Base-by-base conservation (phyloP, 805 yeast species). In the Candida sphagnicola region DNA sequence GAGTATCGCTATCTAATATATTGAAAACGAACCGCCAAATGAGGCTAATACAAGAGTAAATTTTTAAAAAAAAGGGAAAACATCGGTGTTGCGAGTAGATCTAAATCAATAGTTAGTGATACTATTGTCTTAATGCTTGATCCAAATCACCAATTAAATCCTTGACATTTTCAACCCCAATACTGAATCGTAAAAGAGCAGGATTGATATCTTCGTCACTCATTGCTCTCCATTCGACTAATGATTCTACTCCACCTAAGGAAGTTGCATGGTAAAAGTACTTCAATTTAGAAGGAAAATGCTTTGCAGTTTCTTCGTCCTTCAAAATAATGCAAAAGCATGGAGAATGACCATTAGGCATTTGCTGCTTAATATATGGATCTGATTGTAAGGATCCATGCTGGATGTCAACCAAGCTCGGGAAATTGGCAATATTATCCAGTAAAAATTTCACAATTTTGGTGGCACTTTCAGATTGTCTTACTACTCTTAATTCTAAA, bases 211-310 rank as follows among this genome's bases (percentile, higher is more conserved):
- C 47, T 1, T 74, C 56, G 54, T 88, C 70, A 41, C 55, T 74
- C 62, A 90, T 54, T 0, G 87, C 82, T 54, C 96, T 77, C 95
- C 96, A 88, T 61, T 90, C 97, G 41, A 90, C 78, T 53, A 89
- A 66, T 33, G 95, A 83, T 61, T 91, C 97, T 11, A 85, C 86
- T 16, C 97, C 96, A 28, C 97, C 97, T 18, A 91, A 67, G 2
- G 96, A 87, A 0, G 96, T 89, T 3, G 96, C 95, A 61, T 90
- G 98, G 49, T 82, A 83, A 66, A 89, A 88, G 46, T 75, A 76
- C 48, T 77, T 74, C 42, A 88, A 65, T 42, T 68, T 74, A 2
- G 81, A 67, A 5, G 95, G 95, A 12, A 90, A 65, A 8, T 49
- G 39, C 46, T 71, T 75, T 0, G 96, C 95, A 26, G 68, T 60